These are phyloP conservation scores for Paraleonurus japonicus DNA, from an alignment of 257 asterid species.

Conservation along the genomic window DNA sequence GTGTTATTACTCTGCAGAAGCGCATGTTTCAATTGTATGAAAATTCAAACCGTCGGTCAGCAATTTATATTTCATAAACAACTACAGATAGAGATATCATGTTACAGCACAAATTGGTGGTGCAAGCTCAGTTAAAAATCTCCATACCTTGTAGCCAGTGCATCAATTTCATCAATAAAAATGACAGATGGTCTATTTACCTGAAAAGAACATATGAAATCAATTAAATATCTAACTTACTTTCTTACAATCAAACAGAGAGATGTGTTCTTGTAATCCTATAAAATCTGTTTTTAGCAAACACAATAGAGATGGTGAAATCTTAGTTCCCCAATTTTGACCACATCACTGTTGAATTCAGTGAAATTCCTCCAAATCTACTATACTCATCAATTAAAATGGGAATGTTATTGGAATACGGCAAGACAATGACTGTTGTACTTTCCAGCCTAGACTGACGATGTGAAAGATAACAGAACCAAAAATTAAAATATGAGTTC, in stretches of 20 bases:
- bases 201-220: conserved; percentile 48
- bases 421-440: neutral
- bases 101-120: conserved; percentile 1
- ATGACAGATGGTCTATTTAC: conserved; percentile 96
- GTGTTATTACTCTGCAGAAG: neutral
- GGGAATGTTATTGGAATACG: neutral
- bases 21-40: neutral
- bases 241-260: conserved; percentile 8
- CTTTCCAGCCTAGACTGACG: neutral
- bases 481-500: neutral
- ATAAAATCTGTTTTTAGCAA: neutral
- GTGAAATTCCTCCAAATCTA: neutral
- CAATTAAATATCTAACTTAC: conserved; percentile 5
- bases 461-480: conserved; percentile 6
- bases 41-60: neutral
- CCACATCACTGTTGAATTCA: neutral
- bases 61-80: neutral
- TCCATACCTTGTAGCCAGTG: conserved; percentile 89
- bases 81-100: neutral
- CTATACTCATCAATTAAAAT: neutral
- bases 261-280: neutral
- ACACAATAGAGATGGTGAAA: conserved; percentile 2
- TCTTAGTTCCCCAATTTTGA: neutral
- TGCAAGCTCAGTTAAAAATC: conserved; percentile 17
- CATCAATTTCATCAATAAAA: conserved; percentile 98